These are phyloP conservation scores for Xylaria sp. DNA, from an alignment of 2,329 filamentous ascomycete genomes.

Conservation along the genomic window DNA sequence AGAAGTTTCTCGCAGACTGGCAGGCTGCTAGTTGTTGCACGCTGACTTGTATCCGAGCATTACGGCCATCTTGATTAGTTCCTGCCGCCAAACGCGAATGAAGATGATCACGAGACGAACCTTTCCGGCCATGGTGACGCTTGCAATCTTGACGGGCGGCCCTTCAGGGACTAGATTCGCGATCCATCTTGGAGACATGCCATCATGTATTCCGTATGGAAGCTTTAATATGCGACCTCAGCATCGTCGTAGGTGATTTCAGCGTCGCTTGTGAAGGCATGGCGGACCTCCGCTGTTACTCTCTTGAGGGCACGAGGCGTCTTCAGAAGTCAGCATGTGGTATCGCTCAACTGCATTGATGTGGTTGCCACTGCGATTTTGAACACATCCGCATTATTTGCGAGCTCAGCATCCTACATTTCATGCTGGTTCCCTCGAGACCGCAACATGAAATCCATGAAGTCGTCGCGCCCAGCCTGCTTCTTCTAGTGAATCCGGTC, in stretches of 20 bases:
- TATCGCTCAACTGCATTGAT: conserved; percentile 26
- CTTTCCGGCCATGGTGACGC: conserved; percentile 24
- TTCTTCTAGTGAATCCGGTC: conserved; percentile 25
- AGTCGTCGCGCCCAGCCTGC: conserved; percentile 29
- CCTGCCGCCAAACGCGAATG: not conserved
- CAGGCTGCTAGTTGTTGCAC: conserved; percentile 27
- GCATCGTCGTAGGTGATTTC: conserved; percentile 38
- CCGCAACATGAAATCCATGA: conserved; percentile 31
- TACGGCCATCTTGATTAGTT: not conserved
- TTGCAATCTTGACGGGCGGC: conserved; percentile 22
- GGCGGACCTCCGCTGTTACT: conserved; percentile 37
- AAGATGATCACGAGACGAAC: conserved; percentile 10
- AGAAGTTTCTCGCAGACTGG: conserved; percentile 24
- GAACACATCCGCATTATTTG: conserved; percentile 30
- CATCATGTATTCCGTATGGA: conserved; percentile 20
- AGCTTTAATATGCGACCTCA: conserved; percentile 13
- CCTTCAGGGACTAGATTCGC: conserved; percentile 24
- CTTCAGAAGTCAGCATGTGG: conserved; percentile 11
- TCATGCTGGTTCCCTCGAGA: conserved; percentile 29
- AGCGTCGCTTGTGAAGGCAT: conserved; percentile 43
- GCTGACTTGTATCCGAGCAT: conserved; percentile 21
- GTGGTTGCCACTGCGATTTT: conserved; percentile 33
- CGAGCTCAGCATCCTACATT: conserved; percentile 31
- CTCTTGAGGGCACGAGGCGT: conserved; percentile 29
- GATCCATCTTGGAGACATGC: conserved; percentile 26